Evolutionary conservation across 129 eudicot genomes (phyloP).

Genomic region (Flaveria bidentis): DNA sequence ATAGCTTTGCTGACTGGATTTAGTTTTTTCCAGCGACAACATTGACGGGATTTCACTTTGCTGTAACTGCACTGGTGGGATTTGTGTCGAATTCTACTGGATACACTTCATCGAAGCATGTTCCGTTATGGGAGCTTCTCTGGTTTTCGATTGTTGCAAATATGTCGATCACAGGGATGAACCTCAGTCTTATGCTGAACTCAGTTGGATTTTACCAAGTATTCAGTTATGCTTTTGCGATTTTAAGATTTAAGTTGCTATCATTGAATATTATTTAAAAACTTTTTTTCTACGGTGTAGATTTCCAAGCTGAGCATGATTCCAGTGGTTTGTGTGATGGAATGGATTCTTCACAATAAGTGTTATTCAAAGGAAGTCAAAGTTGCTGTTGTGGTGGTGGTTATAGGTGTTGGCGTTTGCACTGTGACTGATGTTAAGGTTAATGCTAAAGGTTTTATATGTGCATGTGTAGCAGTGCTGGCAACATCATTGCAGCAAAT

Average conservation of each 20-base stretch:
- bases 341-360: constrained; percentile 73
- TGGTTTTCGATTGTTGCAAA: constrained; percentile 92
- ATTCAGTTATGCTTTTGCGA: constrained; percentile 7
- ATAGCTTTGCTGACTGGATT: constrained; percentile 20
- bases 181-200: constrained; percentile 85
- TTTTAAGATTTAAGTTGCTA: not conserved
- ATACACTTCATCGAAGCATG: constrained; percentile 72
- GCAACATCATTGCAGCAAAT: constrained; percentile 84
- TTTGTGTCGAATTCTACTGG: constrained; percentile 80
- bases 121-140: constrained; percentile 85
- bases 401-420: constrained; percentile 92
- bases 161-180: constrained; percentile 91
- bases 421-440: constrained; percentile 88
- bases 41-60: constrained; percentile 85
- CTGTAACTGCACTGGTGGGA: constrained; percentile 85
- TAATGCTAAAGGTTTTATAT: constrained; percentile 76
- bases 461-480: constrained; percentile 79
- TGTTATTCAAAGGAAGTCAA: constrained; percentile 66
- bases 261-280: not conserved
- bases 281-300: constrained; percentile 26
- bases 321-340: constrained; percentile 89
- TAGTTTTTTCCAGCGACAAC: constrained; percentile 65
- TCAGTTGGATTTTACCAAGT: constrained; percentile 93
- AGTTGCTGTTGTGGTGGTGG: constrained; percentile 68
- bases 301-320: constrained; percentile 93